Evolutionary conservation across 768 basidiomycete species (phyloP).

Genomic region (Psilocybe subaeruginosa): DNA sequence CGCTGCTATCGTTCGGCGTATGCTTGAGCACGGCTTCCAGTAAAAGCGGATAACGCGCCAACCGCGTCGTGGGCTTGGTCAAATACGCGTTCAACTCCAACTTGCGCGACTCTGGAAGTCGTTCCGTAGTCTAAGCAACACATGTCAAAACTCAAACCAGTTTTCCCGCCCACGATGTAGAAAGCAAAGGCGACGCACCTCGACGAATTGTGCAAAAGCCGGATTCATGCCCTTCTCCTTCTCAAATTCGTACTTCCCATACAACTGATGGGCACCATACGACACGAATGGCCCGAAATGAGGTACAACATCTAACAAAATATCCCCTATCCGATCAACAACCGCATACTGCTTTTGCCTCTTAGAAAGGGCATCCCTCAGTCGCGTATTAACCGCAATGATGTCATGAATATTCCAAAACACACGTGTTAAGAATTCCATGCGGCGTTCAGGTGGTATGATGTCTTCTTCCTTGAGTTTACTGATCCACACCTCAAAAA

Average conservation of each 20-base stretch:
- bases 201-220: slow-evolving; percentile 93
- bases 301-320: slow-evolving; percentile 84
- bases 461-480: slow-evolving; percentile 77
- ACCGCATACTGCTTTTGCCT: slow-evolving; percentile 95
- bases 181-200: slow-evolving; percentile 53
- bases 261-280: slow-evolving; percentile 95
- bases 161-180: background rate
- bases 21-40: slow-evolving; percentile 92
- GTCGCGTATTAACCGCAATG: slow-evolving; percentile 83
- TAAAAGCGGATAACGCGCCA: slow-evolving; percentile 95
- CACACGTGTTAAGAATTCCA: slow-evolving; percentile 89
- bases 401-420: slow-evolving; percentile 99
- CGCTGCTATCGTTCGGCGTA: slow-evolving; percentile 88
- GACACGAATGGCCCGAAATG: slow-evolving; percentile 92
- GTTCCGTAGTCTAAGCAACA: slow-evolving; percentile 73
- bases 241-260: slow-evolving; percentile 99
- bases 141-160: background rate
- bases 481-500: slow-evolving; percentile 81
- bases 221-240: slow-evolving; percentile 95
- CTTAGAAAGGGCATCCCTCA: slow-evolving; percentile 94
- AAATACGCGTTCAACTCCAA: slow-evolving; percentile 97
- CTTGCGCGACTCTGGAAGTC: slow-evolving; percentile 93
- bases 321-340: slow-evolving; percentile 90
- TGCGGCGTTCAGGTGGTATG: slow-evolving; percentile 74
- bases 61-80: slow-evolving; percentile 96